phyloP scores from a whole-genome alignment of 2,329 filamentous ascomycete species.

The Arthrobotrys musiformis region DNA sequence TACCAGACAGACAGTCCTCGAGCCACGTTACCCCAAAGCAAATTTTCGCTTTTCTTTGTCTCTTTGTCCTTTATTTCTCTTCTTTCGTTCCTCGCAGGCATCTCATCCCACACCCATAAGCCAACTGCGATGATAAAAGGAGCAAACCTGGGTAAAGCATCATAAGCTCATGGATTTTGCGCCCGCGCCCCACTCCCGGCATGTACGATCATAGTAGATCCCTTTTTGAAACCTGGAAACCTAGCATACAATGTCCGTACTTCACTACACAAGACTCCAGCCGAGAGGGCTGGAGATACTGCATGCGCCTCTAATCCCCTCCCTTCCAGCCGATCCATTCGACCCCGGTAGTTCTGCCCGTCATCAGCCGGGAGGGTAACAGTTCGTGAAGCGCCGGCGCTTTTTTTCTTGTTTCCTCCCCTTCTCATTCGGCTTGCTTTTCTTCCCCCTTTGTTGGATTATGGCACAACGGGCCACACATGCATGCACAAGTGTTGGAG shows the following conservation, averaged over 20 bases:
- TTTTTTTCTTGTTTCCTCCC: neutral
- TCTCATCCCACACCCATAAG: neutral
- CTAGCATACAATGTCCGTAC: too few species aligned
- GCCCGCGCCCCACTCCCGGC: neutral
- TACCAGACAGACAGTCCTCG: neutral
- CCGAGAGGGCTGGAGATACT: neutral
- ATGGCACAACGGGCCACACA: neutral
- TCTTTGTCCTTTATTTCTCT: neutral
- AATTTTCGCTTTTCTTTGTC: neutral
- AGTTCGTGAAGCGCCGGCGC: slow-evolving; percentile 45
- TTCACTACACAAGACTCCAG: too few species aligned
- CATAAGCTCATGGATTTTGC: neutral
- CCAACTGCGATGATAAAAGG: slow-evolving; percentile 7
- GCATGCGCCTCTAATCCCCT: slow-evolving; percentile 36
- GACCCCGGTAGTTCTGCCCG: slow-evolving; percentile 40
- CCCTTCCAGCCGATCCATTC: slow-evolving; percentile 36
- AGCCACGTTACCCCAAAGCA: neutral
- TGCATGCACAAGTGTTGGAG: too few species aligned
- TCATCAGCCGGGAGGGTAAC: slow-evolving; percentile 28
- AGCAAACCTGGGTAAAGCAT: neutral
- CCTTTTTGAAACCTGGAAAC: neutral
- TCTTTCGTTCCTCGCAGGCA: neutral
- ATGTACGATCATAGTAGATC: neutral
- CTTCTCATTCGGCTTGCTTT: neutral
- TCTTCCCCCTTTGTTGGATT: neutral